These are phyloP conservation scores for Kwoniella sp. DNA, from an alignment of 768 basidiomycete species.

Conservation along the genomic window DNA sequence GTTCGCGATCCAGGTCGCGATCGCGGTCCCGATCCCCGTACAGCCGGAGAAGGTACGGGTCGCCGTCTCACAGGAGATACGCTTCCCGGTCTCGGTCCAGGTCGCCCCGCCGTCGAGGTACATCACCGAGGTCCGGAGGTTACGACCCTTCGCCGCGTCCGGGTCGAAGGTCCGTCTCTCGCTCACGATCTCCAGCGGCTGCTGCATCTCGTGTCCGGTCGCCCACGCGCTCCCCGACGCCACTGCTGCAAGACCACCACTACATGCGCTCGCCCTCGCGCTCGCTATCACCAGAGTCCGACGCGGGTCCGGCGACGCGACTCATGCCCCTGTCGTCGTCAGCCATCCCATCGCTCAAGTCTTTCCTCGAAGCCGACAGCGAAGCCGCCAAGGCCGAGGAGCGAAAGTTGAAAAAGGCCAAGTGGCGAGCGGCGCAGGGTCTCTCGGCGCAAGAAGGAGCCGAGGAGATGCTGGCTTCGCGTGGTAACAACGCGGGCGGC, in stretches of 20 bases:
- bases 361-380: conserved; percentile 72
- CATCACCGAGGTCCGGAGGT: background rate
- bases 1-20: conserved; percentile 14
- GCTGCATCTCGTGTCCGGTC: conserved; percentile 4
- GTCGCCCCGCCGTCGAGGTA: conserved; percentile 4
- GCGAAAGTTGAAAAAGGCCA: conserved; percentile 66
- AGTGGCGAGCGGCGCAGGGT: conserved; percentile 49
- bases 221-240: conserved; percentile 21
- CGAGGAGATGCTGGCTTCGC: conserved; percentile 18
- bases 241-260: conserved; percentile 14
- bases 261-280: conserved; percentile 20
- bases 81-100: background rate
- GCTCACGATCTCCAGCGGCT: conserved; percentile 1
- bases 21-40: conserved; percentile 5
- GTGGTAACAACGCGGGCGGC: background rate
- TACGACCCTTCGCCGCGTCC: background rate
- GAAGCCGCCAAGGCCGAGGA: conserved; percentile 64
- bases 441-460: conserved; percentile 38
- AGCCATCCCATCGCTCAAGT: conserved; percentile 72
- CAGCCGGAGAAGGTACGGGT: conserved; percentile 3
- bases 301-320: conserved; percentile 46
- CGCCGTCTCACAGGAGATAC: background rate
- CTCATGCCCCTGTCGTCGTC: conserved; percentile 76
- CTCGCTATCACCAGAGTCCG: conserved; percentile 23
- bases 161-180: background rate